phyloP scores from a whole-genome alignment of 129 eudicot genomes.

The Saposhnikovia divaricata region DNA sequence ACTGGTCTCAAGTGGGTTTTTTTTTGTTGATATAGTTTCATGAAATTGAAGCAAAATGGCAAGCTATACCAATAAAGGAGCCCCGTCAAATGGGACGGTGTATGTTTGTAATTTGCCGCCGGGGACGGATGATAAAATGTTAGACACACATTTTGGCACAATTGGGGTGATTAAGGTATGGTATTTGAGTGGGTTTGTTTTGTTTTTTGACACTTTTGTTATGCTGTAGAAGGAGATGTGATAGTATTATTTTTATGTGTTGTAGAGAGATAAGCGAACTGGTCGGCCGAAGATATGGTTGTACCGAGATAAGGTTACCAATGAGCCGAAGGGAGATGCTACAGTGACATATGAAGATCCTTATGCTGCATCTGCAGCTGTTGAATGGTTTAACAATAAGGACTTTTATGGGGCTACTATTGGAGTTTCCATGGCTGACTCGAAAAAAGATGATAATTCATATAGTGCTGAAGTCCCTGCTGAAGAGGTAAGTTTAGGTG shows the following conservation, averaged over 20 bases:
- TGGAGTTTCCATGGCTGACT: conserved; percentile 82
- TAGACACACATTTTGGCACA: conserved; percentile 85
- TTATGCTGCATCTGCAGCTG: conserved; percentile 97
- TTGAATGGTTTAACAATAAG: conserved; percentile 94
- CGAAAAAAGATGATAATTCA: conserved; percentile 54
- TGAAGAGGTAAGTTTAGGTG: conserved; percentile 34
- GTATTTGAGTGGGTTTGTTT: conserved; percentile 22
- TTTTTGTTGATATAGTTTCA: conserved; percentile 23
- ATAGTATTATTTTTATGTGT: conserved; percentile 3
- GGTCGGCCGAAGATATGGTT: conserved; percentile 91
- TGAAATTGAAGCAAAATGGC: conserved; percentile 75
- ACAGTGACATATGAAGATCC: conserved; percentile 98
- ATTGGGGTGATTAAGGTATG: conserved; percentile 98
- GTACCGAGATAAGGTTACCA: conserved; percentile 76
- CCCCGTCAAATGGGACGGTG: conserved; percentile 77
- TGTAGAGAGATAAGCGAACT: conserved; percentile 84
- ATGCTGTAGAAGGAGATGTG: conserved; percentile 19
- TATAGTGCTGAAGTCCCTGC: conserved; percentile 24
- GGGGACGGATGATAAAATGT: conserved; percentile 88
- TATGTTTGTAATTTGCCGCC: conserved; percentile 90
- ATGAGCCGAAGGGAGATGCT: conserved; percentile 88
- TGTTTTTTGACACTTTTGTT: neutral
- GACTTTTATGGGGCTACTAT: conserved; percentile 78
- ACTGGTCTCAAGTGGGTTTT: conserved; percentile 12
- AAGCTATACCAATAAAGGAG: conserved; percentile 52